A percentile compares a stretch with the other conserved stretches of the same genome.
phyloP scores from a whole-genome alignment of 192 early-diverging fungal species.

The Entomortierella lignicola region DNA sequence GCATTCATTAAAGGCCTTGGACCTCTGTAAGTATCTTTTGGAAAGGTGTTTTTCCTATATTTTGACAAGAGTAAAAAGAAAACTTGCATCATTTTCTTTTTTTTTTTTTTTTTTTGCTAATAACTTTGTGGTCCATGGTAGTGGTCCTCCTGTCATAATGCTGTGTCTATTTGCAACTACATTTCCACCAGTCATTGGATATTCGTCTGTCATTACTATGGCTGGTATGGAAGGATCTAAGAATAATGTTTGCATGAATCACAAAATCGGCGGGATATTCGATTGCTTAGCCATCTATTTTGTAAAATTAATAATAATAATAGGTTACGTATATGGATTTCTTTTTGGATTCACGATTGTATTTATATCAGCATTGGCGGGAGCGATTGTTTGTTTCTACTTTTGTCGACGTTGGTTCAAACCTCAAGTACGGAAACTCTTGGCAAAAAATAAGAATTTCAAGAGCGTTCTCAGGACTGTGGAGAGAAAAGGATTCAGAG shows the following conservation, averaged over 20 bases:
- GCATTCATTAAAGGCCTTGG: conserved; percentile 55
- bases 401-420: conserved; percentile 62
- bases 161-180: conserved; percentile 67
- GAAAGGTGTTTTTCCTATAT: neutral
- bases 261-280: neutral
- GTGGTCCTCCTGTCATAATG: conserved; percentile 62
- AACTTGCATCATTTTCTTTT: no score
- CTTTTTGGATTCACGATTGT: conserved; percentile 66
- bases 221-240: conserved; percentile 41
- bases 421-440: conserved; percentile 52
- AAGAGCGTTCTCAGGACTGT: conserved; percentile 66
- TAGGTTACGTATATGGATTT: conserved; percentile 75
- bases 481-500: conserved; percentile 71
- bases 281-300: neutral
- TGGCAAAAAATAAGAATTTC: conserved; percentile 60
- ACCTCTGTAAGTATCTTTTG: conserved; percentile 54
- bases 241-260: neutral
- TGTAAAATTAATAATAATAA: neutral
- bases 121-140: no score
- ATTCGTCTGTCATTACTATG: conserved; percentile 71
- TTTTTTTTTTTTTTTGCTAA: no score
- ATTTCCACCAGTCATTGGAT: conserved; percentile 78
- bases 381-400: conserved; percentile 65
- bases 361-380: conserved; percentile 66
- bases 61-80: no score